Conservation (phyloP, 2,329 filamentous ascomycete genomes). For the Aspergillus versicolor region DNA sequence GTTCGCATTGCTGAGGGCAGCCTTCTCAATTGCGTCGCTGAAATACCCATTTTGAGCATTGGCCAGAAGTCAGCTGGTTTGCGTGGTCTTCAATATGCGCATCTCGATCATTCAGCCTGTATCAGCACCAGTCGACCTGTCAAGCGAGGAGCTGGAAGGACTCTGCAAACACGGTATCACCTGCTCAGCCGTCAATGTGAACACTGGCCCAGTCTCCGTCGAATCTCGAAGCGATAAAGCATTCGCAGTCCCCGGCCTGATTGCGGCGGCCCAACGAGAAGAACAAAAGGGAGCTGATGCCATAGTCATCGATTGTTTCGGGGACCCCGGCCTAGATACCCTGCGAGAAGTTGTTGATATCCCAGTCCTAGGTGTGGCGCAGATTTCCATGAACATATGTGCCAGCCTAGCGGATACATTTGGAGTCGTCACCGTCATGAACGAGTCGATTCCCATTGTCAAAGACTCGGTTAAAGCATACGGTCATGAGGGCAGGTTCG, state of each 20-base stretch:
- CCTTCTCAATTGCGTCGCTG: not conserved
- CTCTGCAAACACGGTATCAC: not conserved
- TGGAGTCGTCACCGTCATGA: not conserved
- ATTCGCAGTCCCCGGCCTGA: not conserved
- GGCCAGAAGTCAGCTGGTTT: no score
- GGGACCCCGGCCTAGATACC: not conserved
- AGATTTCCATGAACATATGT: not conserved
- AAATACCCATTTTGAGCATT: not conserved
- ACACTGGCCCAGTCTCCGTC: not conserved
- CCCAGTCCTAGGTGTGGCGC: not conserved
- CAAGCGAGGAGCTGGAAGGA: not conserved
- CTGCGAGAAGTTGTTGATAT: not conserved
- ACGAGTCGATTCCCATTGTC: not conserved
- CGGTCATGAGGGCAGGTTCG: not conserved
- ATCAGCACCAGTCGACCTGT: not conserved
- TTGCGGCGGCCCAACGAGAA: not conserved
- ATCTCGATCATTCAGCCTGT: not conserved
- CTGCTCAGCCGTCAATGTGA: not conserved
- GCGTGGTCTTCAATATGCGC: not conserved
- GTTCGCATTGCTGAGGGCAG: no score
- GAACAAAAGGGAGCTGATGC: not conserved
- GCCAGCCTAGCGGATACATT: not conserved
- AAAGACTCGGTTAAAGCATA: not conserved
- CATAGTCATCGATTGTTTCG: not conserved
- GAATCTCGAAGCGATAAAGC: not conserved